phyloP scores from a whole-genome alignment of 176 grass and related monocot genomes.

The Pontederia crassipes region DNA sequence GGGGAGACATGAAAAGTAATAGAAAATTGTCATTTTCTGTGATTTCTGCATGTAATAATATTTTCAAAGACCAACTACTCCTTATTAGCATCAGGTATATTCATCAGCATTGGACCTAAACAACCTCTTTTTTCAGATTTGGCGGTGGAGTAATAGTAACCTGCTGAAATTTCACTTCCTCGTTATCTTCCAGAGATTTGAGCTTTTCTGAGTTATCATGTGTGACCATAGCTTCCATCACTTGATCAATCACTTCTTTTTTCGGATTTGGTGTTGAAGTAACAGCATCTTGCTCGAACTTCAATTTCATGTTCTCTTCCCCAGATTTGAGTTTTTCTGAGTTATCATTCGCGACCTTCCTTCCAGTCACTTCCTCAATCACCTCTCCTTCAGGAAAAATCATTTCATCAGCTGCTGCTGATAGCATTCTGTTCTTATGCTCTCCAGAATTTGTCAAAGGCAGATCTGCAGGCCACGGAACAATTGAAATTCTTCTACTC shows the following conservation, averaged over 20 bases:
- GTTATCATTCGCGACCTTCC: neutral
- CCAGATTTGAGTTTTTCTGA: constrained; percentile 1
- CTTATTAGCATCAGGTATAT: no score
- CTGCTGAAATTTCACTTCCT: constrained; percentile 9
- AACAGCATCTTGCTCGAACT: constrained; percentile 3
- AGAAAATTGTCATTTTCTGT: no score
- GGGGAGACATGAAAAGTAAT: no score
- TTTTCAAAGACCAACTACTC: no score
- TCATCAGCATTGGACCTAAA: neutral
- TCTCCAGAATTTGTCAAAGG: constrained; percentile 32
- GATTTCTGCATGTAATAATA: no score
- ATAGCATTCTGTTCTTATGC: constrained; percentile 65
- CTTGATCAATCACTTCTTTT: constrained; percentile 7
- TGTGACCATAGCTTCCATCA: neutral
- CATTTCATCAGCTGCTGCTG: constrained; percentile 22
- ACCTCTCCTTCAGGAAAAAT: neutral
- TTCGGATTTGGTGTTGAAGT: neutral
- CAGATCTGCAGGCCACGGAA: constrained; percentile 27
- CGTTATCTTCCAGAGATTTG: no score
- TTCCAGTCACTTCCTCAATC: constrained; percentile 6
- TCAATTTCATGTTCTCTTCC: neutral
- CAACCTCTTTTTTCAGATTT: neutral
- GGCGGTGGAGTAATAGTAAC: neutral
- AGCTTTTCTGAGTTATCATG: no score
- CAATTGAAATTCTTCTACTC: no score